phyloP scores from a whole-genome alignment of 2,329 filamentous ascomycete genomes.

The Fusarium armeniacum region DNA sequence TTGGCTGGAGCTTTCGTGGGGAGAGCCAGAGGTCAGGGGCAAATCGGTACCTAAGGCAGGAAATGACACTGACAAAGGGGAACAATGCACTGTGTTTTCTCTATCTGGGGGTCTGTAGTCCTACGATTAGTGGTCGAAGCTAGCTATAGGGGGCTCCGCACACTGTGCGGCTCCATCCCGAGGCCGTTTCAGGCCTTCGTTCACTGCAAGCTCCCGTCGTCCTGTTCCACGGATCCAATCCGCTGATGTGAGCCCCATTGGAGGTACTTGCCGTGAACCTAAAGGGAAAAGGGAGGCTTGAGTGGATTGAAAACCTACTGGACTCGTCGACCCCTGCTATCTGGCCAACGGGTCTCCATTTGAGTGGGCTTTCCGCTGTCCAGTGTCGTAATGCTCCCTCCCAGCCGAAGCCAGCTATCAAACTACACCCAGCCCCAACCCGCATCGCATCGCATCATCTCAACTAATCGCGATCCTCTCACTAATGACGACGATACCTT shows the following conservation, averaged over 20 bases:
- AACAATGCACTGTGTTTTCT: slow-evolving; percentile 35
- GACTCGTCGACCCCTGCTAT: slow-evolving; percentile 26
- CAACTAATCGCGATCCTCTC: slow-evolving; percentile 42
- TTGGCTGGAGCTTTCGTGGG: slow-evolving; percentile 51
- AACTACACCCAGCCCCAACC: slow-evolving; percentile 44
- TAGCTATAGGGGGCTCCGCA: not conserved
- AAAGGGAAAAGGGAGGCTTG: slow-evolving; percentile 19
- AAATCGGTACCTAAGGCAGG: slow-evolving; percentile 46
- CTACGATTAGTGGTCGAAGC: not conserved
- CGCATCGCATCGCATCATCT: slow-evolving; percentile 26
- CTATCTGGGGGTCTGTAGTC: not conserved
- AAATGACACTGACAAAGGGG: slow-evolving; percentile 18
- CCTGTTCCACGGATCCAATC: slow-evolving; percentile 8
- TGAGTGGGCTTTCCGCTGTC: slow-evolving; percentile 32
- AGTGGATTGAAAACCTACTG: not conserved
- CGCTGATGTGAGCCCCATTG: slow-evolving; percentile 12
- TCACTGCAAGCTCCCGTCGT: slow-evolving; percentile 22
- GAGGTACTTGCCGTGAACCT: slow-evolving; percentile 14
- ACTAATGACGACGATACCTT: slow-evolving; percentile 47
- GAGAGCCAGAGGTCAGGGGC: slow-evolving; percentile 42
- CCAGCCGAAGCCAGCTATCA: slow-evolving; percentile 42
- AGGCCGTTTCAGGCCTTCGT: slow-evolving; percentile 11
- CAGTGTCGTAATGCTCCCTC: slow-evolving; percentile 45
- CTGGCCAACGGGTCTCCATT: slow-evolving; percentile 12
- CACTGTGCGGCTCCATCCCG: slow-evolving; percentile 44